These are phyloP conservation scores for Podila epicladia DNA, from an alignment of 192 early-diverging fungal species.

Conservation along the genomic window DNA sequence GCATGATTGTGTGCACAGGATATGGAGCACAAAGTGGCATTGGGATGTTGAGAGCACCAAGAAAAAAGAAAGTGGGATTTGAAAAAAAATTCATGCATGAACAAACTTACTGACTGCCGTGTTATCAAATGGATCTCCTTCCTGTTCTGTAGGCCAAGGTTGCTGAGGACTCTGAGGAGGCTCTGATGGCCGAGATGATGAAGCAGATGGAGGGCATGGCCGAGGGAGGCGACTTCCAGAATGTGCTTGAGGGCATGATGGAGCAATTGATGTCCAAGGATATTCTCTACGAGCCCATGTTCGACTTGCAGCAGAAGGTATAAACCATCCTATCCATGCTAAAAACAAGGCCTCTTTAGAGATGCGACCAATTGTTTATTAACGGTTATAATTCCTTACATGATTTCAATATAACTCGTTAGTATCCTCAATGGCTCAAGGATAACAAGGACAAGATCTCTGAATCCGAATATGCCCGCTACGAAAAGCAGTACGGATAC, in stretches of 20 bases:
- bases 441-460: slow-evolving; percentile 80
- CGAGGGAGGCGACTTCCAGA: slow-evolving; percentile 82
- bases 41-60: too few species aligned
- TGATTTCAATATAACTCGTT: neutral
- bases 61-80: too few species aligned
- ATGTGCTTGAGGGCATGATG: slow-evolving; percentile 90
- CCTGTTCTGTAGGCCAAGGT: slow-evolving; percentile 54
- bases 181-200: slow-evolving; percentile 79
- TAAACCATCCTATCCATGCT: neutral
- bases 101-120: too few species aligned
- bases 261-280: slow-evolving; percentile 94
- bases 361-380: neutral
- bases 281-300: slow-evolving; percentile 95
- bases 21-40: too few species aligned
- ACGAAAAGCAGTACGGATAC: slow-evolving; percentile 80
- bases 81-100: too few species aligned
- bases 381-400: neutral
- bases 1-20: too few species aligned
- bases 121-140: neutral
- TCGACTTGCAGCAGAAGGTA: slow-evolving; percentile 85
- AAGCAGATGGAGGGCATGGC: slow-evolving; percentile 85
- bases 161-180: slow-evolving; percentile 60
- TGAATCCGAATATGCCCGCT: slow-evolving; percentile 76
- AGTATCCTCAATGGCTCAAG: slow-evolving; percentile 92
- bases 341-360: neutral